A percentile compares a stretch with the other conserved stretches of the same genome.
Conservation (phyloP, 495 filamentous ascomycete genomes). For the Hypoxylon fuscum region DNA sequence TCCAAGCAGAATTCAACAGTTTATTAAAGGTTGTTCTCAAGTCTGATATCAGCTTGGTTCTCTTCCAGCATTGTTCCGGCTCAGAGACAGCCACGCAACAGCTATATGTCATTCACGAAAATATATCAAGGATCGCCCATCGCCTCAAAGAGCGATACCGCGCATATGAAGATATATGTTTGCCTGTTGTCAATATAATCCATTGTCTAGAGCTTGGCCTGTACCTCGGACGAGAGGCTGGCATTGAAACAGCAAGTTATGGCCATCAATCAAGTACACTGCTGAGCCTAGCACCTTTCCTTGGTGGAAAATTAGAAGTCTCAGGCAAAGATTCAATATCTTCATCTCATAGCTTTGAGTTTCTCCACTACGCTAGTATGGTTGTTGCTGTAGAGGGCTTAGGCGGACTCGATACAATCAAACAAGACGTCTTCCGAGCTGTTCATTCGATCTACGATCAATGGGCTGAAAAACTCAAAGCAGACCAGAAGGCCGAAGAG, state of each 20-base stretch:
- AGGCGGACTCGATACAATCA: constrained; percentile 46
- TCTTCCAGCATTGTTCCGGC: constrained; percentile 37
- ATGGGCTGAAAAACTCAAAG: constrained; percentile 77
- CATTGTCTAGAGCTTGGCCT: constrained; percentile 81
- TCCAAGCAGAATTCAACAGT: constrained; percentile 85
- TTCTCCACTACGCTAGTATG: constrained; percentile 52
- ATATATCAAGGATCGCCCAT: constrained; percentile 71
- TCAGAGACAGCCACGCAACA: constrained; percentile 51
- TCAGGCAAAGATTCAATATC: constrained; percentile 34
- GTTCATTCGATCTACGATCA: constrained; percentile 75
- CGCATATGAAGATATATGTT: constrained; percentile 84
- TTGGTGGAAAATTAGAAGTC: constrained; percentile 57
- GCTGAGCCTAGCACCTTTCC: constrained; percentile 68
- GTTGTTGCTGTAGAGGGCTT: constrained; percentile 53
- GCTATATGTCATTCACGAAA: constrained; percentile 69
- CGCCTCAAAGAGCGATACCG: constrained; percentile 73
- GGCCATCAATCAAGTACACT: constrained; percentile 49
- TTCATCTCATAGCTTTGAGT: constrained; percentile 58
- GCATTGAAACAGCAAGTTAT: constrained; percentile 36
- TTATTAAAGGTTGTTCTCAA: constrained; percentile 72
- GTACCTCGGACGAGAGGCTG: constrained; percentile 62
- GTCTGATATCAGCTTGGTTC: constrained; percentile 58
- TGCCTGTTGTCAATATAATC: constrained; percentile 81
- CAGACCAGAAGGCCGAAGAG: constrained; percentile 76
- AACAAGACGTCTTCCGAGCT: constrained; percentile 56